phyloP scores from a whole-genome alignment of 805 yeast species.

The Jamesozyma hellenica region DNA sequence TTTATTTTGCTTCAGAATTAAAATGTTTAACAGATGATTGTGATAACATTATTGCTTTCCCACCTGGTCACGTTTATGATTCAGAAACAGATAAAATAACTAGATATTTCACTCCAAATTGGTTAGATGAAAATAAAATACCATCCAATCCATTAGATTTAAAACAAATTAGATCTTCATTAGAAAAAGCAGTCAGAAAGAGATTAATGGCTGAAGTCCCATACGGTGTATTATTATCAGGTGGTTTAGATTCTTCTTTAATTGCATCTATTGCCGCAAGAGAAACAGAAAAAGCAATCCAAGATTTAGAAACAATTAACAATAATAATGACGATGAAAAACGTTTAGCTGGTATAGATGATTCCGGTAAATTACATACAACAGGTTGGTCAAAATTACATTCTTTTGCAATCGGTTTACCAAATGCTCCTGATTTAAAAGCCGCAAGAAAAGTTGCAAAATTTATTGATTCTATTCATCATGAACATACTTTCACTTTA shows the following conservation, averaged over 20 bases:
- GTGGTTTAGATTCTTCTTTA: constrained; percentile 94
- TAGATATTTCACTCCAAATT: constrained; percentile 82
- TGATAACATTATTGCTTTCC: constrained; percentile 87
- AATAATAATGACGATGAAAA: constrained; percentile 43
- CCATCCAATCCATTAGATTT: constrained; percentile 73
- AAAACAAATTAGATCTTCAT: constrained; percentile 58
- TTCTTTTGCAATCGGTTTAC: constrained; percentile 94
- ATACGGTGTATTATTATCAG: constrained; percentile 92
- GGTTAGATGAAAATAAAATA: constrained; percentile 80
- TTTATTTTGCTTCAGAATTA: constrained; percentile 87
- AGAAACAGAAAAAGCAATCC: constrained; percentile 63
- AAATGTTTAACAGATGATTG: constrained; percentile 92
- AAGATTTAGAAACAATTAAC: constrained; percentile 27
- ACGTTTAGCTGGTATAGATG: constrained; percentile 87
- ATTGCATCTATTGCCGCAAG: constrained; percentile 96
- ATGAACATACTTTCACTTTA: constrained; percentile 93
- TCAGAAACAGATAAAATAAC: constrained; percentile 76
- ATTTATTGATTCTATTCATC: constrained; percentile 91
- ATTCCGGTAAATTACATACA: constrained; percentile 68
- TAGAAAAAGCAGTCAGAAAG: constrained; percentile 95
- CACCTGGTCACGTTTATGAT: constrained; percentile 97
- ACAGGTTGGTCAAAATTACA: constrained; percentile 77
- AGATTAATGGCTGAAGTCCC: constrained; percentile 99
- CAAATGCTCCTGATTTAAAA: constrained; percentile 93
- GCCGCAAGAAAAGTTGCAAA: constrained; percentile 97